Base-by-base conservation (phyloP, 768 basidiomycete genomes). In the Suillus clintonianus region DNA sequence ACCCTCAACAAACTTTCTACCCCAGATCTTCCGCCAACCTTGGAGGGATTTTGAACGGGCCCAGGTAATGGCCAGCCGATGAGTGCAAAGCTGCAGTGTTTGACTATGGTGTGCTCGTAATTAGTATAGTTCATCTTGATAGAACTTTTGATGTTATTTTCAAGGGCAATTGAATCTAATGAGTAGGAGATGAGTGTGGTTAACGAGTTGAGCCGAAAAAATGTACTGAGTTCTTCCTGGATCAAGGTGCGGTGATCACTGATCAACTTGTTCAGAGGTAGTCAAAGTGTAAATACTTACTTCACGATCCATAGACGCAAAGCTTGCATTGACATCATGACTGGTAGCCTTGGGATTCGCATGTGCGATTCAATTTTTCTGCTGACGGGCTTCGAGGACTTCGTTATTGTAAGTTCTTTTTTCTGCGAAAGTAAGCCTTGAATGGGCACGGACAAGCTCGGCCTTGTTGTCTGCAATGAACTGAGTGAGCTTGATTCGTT, bases 101-200 rank as follows among this genome's bases (percentile, higher is more conserved):
- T 13, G 11, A 60, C 59, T 8, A 60, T 45, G 13, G 13, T 45
- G 3, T 11, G 22, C 45, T 60, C 10, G 2, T 60, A 60, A 10
- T 60, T 60, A 24, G 36, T 45, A n/a, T 53, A 60, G 10, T 54
- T 60, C 59, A 60, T 60, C 5, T 50, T 60, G 42, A 42, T 22
- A 22, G 5, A 4, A 5, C 5, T 5, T 11, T 53, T 30, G 22
- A 47, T 22, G 30, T 60, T 60, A 11, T 60, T 27, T 22, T 37
- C 13, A 17, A 41, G 37, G 45, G 42, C 11, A 19, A 43, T 39
- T 59, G 30, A 42, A 48, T 24, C 47, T n/a, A n/a, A n/a, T 48
- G 14, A 45, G 43, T 43, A 43, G 42, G 42, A 43, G 42, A 43
- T 43, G 19, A 43, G 42, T n/a, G 5, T 43, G 43, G n/a, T 6